Conservation (phyloP, 225 moss, liverwort and hornwort species). For the Neckera pumila region DNA sequence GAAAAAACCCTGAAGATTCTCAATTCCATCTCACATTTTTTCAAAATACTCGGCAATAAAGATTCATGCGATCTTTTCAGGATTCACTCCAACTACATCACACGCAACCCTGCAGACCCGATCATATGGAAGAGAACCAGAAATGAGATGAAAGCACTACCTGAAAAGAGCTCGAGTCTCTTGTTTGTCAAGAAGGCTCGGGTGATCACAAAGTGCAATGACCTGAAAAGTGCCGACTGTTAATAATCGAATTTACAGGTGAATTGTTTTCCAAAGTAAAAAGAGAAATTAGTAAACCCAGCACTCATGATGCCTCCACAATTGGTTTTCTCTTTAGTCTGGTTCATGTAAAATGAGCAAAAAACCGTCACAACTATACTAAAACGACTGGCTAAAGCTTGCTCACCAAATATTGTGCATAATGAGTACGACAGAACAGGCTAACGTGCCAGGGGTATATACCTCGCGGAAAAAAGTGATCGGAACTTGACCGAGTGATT, state of each 20-base stretch:
- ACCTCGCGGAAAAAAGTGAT: constrained; percentile 98
- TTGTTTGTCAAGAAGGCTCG: constrained; percentile 64
- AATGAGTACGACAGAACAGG: not conserved
- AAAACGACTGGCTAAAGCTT: not conserved
- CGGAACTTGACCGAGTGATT: constrained; percentile 79
- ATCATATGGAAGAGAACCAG: not conserved
- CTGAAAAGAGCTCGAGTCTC: constrained; percentile 80
- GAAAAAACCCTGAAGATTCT: not conserved
- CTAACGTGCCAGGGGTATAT: not conserved
- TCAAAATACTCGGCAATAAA: not conserved
- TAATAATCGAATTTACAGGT: not conserved
- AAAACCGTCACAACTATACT: not conserved
- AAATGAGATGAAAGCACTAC: constrained; percentile 19
- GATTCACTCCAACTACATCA: not conserved
- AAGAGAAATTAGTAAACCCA: not conserved
- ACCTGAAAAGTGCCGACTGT: constrained; percentile 41
- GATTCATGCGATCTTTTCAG: not conserved
- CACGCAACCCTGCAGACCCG: not conserved
- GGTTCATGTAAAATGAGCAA: not conserved
- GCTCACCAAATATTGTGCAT: not conserved
- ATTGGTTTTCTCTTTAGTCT: not conserved
- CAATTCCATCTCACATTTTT: not conserved
- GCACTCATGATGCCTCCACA: not conserved
- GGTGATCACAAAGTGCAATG: constrained; percentile 76
- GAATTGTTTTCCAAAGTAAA: not conserved